A percentile compares a stretch with the other conserved stretches of the same genome.
These are phyloP conservation scores for Pichia sp. DNA, from an alignment of 1,139 yeast genomes.

Conservation along the genomic window DNA sequence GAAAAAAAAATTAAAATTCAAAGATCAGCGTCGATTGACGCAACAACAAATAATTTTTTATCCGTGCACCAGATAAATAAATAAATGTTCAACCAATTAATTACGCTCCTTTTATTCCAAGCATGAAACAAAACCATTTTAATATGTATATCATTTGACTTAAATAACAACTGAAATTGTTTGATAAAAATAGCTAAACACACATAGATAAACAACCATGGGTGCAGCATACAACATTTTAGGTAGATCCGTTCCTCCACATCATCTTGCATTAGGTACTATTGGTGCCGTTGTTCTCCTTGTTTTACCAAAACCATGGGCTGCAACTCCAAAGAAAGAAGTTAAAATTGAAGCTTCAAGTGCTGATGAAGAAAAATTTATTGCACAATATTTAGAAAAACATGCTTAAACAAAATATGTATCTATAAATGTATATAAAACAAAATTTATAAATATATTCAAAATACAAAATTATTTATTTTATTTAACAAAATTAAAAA, in stretches of 20 bases:
- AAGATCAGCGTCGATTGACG: too few relatives aligned
- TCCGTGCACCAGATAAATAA: too few relatives aligned
- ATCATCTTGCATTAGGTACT: constrained; percentile 65
- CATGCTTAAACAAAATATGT: constrained; percentile 2
- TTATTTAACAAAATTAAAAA: background rate
- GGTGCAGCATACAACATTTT: constrained; percentile 75
- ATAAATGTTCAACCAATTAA: too few relatives aligned
- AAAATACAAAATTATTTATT: background rate
- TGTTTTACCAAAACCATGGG: constrained; percentile 69
- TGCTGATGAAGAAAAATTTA: constrained; percentile 85
- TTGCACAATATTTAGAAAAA: constrained; percentile 35
- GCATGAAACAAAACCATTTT: too few relatives aligned
- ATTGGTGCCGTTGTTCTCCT: constrained; percentile 53
- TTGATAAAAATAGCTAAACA: too few relatives aligned
- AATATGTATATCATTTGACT: too few relatives aligned
- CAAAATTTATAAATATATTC: too few relatives aligned
- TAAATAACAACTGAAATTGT: too few relatives aligned
- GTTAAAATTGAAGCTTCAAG: constrained; percentile 68
- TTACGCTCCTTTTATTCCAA: too few relatives aligned
- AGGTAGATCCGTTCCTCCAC: constrained; percentile 72
- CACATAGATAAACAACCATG: constrained; percentile 35
- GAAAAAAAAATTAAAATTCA: too few relatives aligned
- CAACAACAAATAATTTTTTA: too few relatives aligned
- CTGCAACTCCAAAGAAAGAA: constrained; percentile 39
- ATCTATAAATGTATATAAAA: background rate